phyloP scores from a whole-genome alignment of 1,139 yeast genomes.

The Yamadazyma oceani region DNA sequence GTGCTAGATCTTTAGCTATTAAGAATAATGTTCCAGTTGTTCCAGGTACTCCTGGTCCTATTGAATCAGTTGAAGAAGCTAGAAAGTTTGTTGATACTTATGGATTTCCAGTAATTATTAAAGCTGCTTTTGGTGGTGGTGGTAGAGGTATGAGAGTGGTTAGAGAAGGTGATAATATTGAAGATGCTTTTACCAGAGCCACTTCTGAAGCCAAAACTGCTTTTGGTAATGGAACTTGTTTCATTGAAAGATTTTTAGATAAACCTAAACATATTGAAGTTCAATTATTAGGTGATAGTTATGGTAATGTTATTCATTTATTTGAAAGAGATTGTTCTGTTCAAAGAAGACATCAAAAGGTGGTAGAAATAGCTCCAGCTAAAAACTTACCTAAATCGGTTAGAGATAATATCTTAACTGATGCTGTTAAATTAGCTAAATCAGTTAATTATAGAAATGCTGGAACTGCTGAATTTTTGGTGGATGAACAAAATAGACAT shows the following conservation, averaged over 20 bases:
- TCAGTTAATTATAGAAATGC: slow-evolving; percentile 93
- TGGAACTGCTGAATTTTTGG: slow-evolving; percentile 98
- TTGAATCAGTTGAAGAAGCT: slow-evolving; percentile 79
- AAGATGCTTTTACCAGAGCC: slow-evolving; percentile 91
- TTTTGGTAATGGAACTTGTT: slow-evolving; percentile 97
- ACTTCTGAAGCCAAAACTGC: slow-evolving; percentile 92
- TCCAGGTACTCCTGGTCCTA: slow-evolving; percentile 98
- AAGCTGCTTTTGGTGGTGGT: slow-evolving; percentile 99
- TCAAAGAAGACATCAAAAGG: slow-evolving; percentile 98
- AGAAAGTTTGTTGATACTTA: slow-evolving; percentile 70
- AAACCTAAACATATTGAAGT: slow-evolving; percentile 98
- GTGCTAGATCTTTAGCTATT: slow-evolving; percentile 86
- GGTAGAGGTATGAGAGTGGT: slow-evolving; percentile 99
- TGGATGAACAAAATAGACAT: slow-evolving; percentile 91
- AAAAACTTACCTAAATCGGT: slow-evolving; percentile 78
- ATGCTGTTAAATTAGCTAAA: slow-evolving; percentile 90
- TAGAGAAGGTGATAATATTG: slow-evolving; percentile 90
- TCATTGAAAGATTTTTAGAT: slow-evolving; percentile 92
- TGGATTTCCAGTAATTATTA: slow-evolving; percentile 95
- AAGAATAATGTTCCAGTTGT: slow-evolving; percentile 87
- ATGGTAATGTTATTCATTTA: slow-evolving; percentile 93
- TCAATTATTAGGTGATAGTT: slow-evolving; percentile 88
- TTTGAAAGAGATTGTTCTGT: slow-evolving; percentile 99
- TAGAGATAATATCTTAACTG: slow-evolving; percentile 87
- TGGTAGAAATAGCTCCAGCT: slow-evolving; percentile 99